Base-by-base conservation (phyloP, 73 alveolate genomes). In the Paraurostyla sp. region DNA sequence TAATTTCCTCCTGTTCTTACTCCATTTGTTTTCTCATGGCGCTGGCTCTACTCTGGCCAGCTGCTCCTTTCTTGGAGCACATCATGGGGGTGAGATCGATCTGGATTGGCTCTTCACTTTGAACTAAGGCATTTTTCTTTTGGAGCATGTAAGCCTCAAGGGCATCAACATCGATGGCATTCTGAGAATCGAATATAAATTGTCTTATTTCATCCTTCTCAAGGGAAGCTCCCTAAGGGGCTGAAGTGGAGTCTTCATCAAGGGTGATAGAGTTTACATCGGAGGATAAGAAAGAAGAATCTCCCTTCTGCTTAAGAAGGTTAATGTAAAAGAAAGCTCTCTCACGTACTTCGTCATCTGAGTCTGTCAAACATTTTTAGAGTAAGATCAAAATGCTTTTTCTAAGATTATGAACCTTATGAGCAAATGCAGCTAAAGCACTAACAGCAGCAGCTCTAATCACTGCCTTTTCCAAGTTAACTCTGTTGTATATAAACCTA, bases 401-500 rank as follows among this genome's bases (percentile, higher is more conserved):
- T 87, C 97, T 93, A 54, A 97, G 89, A 41, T 71, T 69, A 18
- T 76, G 89, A 69, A 94, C 96, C 85, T 89, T 81, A 58, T 95
- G 89, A n/a, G 94, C 98, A 36, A 97, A 93, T 68, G 92, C 85
- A 35, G 97, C 97, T 48, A 97, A 90, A 18, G 99, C 99, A 20
- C 95, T 88, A 36, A 97, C 97, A 0, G 99, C 99, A 42, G 99
- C 97, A 0, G 99, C 98, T 42, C 99, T 90, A n/a, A 97, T 98
- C 90, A 94, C 88, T 68, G 99, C 97, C 27, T 91, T 91, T 85
- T 97, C 99, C 50, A 96, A 87, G 57, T 96, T 92, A 15, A 97
- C 93, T 92, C 98, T 94, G 85, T 97, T 97, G 95, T 95, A 97
- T 76, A 97, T 96, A 92, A 96, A 96, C 86, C 99, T 92, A 48